These are phyloP conservation scores for Magnolia changhungtana DNA, from an alignment of 164 flowering plant genomes.

Conservation along the genomic window DNA sequence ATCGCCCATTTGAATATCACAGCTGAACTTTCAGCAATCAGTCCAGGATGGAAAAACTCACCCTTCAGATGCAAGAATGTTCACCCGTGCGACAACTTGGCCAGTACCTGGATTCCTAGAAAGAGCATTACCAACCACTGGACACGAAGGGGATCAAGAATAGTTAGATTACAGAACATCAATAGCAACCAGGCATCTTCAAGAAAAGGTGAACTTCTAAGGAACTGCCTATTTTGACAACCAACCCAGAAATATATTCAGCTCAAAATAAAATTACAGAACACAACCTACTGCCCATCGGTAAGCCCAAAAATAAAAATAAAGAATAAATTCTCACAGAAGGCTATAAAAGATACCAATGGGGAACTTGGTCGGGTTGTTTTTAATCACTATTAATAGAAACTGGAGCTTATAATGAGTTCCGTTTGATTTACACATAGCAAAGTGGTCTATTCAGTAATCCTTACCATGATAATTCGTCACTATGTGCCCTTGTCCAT, in stretches of 20 bases:
- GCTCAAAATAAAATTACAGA: neutral
- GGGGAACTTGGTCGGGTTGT: neutral
- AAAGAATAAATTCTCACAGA: neutral
- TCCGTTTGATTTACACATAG: neutral
- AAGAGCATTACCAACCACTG: constrained; percentile 91
- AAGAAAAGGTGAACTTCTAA: constrained; percentile 1
- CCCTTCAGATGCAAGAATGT: constrained; percentile 90
- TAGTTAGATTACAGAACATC: neutral
- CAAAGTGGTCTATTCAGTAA: neutral
- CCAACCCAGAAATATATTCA: neutral
- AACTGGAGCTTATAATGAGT: neutral
- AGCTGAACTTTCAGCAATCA: constrained; percentile 9
- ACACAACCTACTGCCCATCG: neutral
- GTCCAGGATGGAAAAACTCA: constrained; percentile 32
- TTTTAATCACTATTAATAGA: neutral
- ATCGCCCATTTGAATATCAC: constrained; percentile 1
- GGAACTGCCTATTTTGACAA: constrained; percentile 3
- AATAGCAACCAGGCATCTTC: neutral
- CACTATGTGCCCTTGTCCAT: constrained; percentile 77
- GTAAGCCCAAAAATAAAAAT: neutral
- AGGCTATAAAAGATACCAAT: neutral
- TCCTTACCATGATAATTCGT: constrained; percentile 91
- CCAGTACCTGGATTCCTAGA: constrained; percentile 74
- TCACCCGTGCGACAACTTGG: constrained; percentile 89
- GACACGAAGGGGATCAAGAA: constrained; percentile 5